Conservation (phyloP, 352 stramenopile genomes). For the Albugo laibachii region DNA sequence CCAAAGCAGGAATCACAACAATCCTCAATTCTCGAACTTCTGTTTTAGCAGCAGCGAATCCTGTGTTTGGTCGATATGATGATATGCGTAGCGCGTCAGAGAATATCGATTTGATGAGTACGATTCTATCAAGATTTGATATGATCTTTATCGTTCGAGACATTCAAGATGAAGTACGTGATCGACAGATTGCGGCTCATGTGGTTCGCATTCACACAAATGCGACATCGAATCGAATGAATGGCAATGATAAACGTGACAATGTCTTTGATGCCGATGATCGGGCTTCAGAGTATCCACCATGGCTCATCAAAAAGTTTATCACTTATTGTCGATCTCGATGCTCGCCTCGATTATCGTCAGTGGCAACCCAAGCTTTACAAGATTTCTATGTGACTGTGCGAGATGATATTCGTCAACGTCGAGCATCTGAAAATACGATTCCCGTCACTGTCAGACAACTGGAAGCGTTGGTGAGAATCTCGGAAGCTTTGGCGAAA, state of each 20-base stretch:
- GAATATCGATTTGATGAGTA: slow-evolving; percentile 99
- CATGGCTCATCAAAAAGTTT: slow-evolving; percentile 92
- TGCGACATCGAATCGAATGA: slow-evolving; percentile 12
- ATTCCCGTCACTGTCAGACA: slow-evolving; percentile 98
- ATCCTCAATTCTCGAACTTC: slow-evolving; percentile 90
- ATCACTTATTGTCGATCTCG: slow-evolving; percentile 95
- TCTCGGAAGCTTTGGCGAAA: slow-evolving; percentile 95
- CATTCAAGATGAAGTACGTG: slow-evolving; percentile 91
- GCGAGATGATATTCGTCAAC: slow-evolving; percentile 87
- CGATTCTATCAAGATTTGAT: slow-evolving; percentile 97
- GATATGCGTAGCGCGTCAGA: slow-evolving; percentile 95
- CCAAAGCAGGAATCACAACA: slow-evolving; percentile 98
- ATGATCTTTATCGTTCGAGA: slow-evolving; percentile 99
- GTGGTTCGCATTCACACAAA: slow-evolving; percentile 97
- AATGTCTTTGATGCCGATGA: slow-evolving; percentile 7
- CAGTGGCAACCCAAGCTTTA: slow-evolving; percentile 82
- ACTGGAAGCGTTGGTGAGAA: slow-evolving; percentile 93
- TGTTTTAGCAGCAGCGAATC: slow-evolving; percentile 92
- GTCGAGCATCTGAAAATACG: slow-evolving; percentile 38
- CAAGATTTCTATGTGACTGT: slow-evolving; percentile 96
- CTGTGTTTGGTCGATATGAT: slow-evolving; percentile 96
- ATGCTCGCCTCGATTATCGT: slow-evolving; percentile 84
- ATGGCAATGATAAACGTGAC: slow-evolving; percentile 11
- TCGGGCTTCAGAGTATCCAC: slow-evolving; percentile 36
- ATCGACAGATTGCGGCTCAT: slow-evolving; percentile 94